A percentile compares a stretch with the other conserved stretches of the same genome.
Evolutionary conservation across 768 basidiomycete genomes (phyloP).

Genomic region (Roridomyces roridus): DNA sequence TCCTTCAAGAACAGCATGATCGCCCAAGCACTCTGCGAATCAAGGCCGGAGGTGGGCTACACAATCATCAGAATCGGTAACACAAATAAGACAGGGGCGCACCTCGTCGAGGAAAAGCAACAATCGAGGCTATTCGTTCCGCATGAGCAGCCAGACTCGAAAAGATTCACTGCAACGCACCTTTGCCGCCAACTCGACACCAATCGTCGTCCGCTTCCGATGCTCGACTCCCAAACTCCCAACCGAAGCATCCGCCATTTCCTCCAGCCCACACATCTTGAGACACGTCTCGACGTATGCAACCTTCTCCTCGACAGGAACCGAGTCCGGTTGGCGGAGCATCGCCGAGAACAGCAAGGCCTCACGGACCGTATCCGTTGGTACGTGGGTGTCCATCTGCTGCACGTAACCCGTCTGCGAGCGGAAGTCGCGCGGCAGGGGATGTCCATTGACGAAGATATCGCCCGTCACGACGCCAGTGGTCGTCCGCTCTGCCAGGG

Average conservation of each 20-base stretch:
- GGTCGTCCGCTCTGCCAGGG: constrained; percentile 54
- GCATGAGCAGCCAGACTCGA: constrained; percentile 76
- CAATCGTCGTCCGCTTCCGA: constrained; percentile 81
- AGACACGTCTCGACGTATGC: constrained; percentile 64
- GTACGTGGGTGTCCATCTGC: constrained; percentile 82
- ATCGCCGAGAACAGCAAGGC: constrained; percentile 81
- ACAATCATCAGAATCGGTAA: constrained; percentile 20
- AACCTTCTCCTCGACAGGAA: constrained; percentile 65
- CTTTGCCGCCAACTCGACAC: constrained; percentile 23
- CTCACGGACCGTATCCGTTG: constrained; percentile 80
- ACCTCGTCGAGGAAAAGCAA: constrained; percentile 22
- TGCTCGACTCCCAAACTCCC: constrained; percentile 73
- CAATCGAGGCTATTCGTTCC: constrained; percentile 62
- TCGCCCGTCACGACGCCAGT: constrained; percentile 58
- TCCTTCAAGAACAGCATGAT: constrained; percentile 77
- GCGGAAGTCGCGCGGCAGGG: constrained; percentile 61
- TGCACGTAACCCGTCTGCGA: constrained; percentile 85
- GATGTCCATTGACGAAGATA: constrained; percentile 59
- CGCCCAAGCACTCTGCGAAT: constrained; percentile 88
- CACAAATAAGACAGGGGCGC: constrained; percentile 28
- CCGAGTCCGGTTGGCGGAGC: constrained; percentile 71
- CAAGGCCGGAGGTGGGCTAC: constrained; percentile 85
- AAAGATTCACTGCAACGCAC: neutral
- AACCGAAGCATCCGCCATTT: constrained; percentile 70
- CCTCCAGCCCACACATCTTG: constrained; percentile 70